Conservation (phyloP, 805 yeast species). For the Candida nitratophila region DNA sequence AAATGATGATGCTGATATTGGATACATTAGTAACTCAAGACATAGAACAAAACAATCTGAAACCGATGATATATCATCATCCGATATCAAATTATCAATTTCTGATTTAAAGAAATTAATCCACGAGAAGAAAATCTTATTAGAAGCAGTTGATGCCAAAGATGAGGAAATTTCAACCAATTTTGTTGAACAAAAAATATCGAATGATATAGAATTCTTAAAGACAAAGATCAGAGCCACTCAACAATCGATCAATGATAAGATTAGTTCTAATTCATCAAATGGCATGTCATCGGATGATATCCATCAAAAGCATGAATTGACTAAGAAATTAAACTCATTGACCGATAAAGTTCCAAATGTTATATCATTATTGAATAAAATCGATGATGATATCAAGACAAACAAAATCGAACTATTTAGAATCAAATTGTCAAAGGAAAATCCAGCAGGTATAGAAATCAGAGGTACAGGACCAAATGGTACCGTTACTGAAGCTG, state of each 20-base stretch:
- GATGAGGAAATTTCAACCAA: conserved; percentile 37
- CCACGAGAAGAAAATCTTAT: conserved; percentile 62
- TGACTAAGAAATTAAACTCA: conserved; percentile 50
- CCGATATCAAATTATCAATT: conserved; percentile 33
- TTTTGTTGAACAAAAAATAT: conserved; percentile 28
- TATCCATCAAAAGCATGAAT: conserved; percentile 38
- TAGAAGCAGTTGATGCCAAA: conserved; percentile 66
- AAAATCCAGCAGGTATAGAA: conserved; percentile 61
- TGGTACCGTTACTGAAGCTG: conserved; percentile 80
- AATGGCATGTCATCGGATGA: conserved; percentile 25
- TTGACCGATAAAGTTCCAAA: conserved; percentile 68
- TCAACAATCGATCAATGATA: conserved; percentile 31
- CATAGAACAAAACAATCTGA: conserved; percentile 55
- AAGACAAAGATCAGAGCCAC: conserved; percentile 50
- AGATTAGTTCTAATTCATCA: conserved; percentile 10
- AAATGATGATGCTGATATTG: conserved; percentile 64
- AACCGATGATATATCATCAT: conserved; percentile 13
- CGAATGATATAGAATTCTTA: conserved; percentile 54
- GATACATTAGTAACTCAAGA: conserved; percentile 54
- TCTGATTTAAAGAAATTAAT: conserved; percentile 56
- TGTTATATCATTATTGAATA: conserved; percentile 54
- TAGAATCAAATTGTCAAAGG: conserved; percentile 46
- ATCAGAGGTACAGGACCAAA: conserved; percentile 79
- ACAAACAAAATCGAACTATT: conserved; percentile 57
- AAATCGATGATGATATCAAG: conserved; percentile 63